Conservation (phyloP, 495 filamentous ascomycete genomes). For the Massariosphaeria phaeospora region DNA sequence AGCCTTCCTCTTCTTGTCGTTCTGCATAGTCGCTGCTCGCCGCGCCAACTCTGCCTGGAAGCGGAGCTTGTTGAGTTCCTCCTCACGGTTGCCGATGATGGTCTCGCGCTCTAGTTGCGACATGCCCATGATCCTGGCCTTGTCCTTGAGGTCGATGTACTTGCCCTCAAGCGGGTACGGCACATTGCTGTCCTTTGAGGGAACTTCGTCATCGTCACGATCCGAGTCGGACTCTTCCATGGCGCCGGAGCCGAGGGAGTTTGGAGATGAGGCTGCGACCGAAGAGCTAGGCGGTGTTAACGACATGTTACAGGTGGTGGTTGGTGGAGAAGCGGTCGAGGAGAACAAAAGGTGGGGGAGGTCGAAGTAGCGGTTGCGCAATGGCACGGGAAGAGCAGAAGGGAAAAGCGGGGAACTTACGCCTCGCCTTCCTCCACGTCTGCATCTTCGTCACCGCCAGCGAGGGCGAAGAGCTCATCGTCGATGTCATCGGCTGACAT, state of each 20-base stretch:
- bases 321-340: slow-evolving; percentile 18
- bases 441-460: slow-evolving; percentile 59
- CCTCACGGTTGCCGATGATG: slow-evolving; percentile 81
- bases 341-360: neutral
- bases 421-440: slow-evolving; percentile 67
- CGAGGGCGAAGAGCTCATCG: slow-evolving; percentile 81
- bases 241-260: slow-evolving; percentile 73
- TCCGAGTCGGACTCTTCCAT: slow-evolving; percentile 89
- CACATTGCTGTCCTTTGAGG: slow-evolving; percentile 53
- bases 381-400: slow-evolving; percentile 3
- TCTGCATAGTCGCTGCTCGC: slow-evolving; percentile 45
- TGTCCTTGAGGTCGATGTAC: slow-evolving; percentile 74
- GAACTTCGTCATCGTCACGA: slow-evolving; percentile 48
- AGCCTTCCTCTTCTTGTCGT: slow-evolving; percentile 71
- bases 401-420: slow-evolving; percentile 52
- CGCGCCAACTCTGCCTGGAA: slow-evolving; percentile 83
- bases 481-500: slow-evolving; percentile 50
- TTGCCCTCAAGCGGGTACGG: slow-evolving; percentile 87
- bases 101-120: slow-evolving; percentile 86
- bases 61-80: slow-evolving; percentile 68
- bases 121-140: slow-evolving; percentile 75
- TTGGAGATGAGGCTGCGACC: slow-evolving; percentile 61
- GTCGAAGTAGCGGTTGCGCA: neutral
- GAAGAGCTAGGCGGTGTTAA: slow-evolving; percentile 51
- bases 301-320: slow-evolving; percentile 4